Evolutionary conservation across 2,329 filamentous ascomycete species (phyloP).

Genomic region (Tolypocladium pustulatum): DNA sequence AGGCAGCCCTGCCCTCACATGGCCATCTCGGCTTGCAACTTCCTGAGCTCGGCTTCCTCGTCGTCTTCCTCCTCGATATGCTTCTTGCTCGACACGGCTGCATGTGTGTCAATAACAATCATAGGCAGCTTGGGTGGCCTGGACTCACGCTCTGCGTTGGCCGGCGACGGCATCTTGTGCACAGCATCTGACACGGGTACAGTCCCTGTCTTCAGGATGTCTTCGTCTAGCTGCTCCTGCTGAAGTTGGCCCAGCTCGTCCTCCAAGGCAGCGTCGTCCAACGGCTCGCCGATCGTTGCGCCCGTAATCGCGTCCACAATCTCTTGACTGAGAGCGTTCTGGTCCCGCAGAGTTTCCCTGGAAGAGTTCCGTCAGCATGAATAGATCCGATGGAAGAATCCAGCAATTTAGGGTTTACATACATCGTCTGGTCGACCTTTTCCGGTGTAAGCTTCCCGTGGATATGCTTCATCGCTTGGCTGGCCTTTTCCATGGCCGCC

Average conservation of each 20-base stretch:
- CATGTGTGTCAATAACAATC: constrained; percentile 3
- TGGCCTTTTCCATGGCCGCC: constrained; percentile 84
- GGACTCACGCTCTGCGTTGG: constrained; percentile 64
- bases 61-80: constrained; percentile 67
- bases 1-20: constrained; percentile 46
- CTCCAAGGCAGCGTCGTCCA: constrained; percentile 82
- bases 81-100: constrained; percentile 22
- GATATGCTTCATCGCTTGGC: constrained; percentile 85
- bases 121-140: neutral
- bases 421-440: constrained; percentile 94
- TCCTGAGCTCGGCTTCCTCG: constrained; percentile 89
- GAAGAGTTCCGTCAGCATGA: constrained; percentile 2
- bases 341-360: constrained; percentile 84
- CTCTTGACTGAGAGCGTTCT: constrained; percentile 87
- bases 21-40: constrained; percentile 93
- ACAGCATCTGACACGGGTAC: constrained; percentile 74
- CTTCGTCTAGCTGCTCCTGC: constrained; percentile 85
- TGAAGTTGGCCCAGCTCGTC: constrained; percentile 78
- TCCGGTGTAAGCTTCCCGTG: constrained; percentile 85
- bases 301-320: constrained; percentile 78
- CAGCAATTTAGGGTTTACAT: constrained; percentile 25
- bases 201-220: constrained; percentile 81
- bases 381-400: neutral
- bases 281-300: constrained; percentile 52
- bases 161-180: constrained; percentile 64